Percentiles rank a stretch among this genome's conserved stretches.
phyloP scores from a whole-genome alignment of 495 filamentous ascomycete species.

The Penicillium bovifimosum region DNA sequence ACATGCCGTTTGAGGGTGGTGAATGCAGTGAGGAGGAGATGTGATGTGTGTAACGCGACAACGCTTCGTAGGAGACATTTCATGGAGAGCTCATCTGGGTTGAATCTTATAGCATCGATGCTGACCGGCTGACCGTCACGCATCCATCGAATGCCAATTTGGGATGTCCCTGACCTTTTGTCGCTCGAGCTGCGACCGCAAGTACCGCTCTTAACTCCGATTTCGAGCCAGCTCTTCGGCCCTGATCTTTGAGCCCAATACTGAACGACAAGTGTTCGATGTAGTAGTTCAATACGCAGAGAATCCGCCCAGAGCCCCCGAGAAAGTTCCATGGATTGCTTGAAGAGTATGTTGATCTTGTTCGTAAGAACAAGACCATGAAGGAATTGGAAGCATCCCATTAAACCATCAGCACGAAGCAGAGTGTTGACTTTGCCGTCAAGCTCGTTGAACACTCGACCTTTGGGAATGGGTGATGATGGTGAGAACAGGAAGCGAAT shows the following conservation, averaged over 20 bases:
- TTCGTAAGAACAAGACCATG: conserved; percentile 82
- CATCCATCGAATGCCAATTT: conserved; percentile 75
- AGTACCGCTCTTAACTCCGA: conserved; percentile 68
- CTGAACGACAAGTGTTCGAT: conserved; percentile 75
- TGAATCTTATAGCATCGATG: conserved; percentile 57
- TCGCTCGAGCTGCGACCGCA: conserved; percentile 16
- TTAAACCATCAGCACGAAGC: conserved; percentile 59
- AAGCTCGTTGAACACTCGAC: conserved; percentile 53
- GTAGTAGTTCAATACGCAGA: conserved; percentile 66
- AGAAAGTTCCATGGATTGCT: conserved; percentile 66
- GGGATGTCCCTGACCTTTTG: conserved; percentile 29
- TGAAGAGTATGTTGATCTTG: conserved; percentile 73
- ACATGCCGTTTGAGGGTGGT: conserved; percentile 48
- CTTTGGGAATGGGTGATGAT: conserved; percentile 52
- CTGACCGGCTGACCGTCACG: conserved; percentile 68
- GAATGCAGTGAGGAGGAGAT: conserved; percentile 58
- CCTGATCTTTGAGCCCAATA: conserved; percentile 73
- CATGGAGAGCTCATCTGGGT: conserved; percentile 61
- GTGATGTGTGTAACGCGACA: conserved; percentile 66
- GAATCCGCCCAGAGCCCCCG: conserved; percentile 67
- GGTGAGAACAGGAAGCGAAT: conserved; percentile 80
- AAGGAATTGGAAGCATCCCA: conserved; percentile 74
- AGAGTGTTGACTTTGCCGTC: conserved; percentile 65
- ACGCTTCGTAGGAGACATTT: conserved; percentile 66
- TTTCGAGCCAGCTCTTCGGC: conserved; percentile 80